Conservation (phyloP, 805 yeast species). For the Schizosaccharomyces octosporus region DNA sequence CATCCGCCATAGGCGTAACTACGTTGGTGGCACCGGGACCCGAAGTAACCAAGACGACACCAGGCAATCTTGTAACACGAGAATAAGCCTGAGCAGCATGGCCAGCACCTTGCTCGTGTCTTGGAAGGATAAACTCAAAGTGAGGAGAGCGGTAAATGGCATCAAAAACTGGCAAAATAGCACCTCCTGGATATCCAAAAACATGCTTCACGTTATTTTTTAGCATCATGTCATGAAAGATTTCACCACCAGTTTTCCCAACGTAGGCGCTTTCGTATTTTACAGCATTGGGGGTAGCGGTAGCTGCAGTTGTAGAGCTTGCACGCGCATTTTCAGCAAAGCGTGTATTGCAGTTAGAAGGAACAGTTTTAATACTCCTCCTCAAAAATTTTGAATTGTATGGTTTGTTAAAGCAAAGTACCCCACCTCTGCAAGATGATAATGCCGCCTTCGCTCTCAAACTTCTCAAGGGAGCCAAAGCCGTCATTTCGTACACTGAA, state of each 20-base stretch:
- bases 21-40: conserved; percentile 99
- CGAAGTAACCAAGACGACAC: conserved; percentile 92
- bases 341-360: no score
- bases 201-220: conserved; percentile 88
- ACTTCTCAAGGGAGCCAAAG: neutral
- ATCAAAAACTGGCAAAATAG: conserved; percentile 90
- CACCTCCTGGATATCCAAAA: conserved; percentile 97
- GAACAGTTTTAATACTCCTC: no score
- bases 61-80: conserved; percentile 83
- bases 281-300: neutral
- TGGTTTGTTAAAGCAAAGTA: neutral
- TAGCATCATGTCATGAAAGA: conserved; percentile 95
- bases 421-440: neutral
- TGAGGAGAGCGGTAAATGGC: conserved; percentile 80
- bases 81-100: conserved; percentile 99
- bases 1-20: conserved; percentile 95
- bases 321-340: neutral
- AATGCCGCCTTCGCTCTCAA: neutral
- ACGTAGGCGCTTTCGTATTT: conserved; percentile 16
- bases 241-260: conserved; percentile 94
- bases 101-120: conserved; percentile 98
- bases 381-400: neutral
- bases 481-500: conserved; percentile 3
- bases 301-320: neutral
- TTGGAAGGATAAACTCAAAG: conserved; percentile 75